Conservation (phyloP, 345 rosid genomes). For the Eucalyptus curtisii region DNA sequence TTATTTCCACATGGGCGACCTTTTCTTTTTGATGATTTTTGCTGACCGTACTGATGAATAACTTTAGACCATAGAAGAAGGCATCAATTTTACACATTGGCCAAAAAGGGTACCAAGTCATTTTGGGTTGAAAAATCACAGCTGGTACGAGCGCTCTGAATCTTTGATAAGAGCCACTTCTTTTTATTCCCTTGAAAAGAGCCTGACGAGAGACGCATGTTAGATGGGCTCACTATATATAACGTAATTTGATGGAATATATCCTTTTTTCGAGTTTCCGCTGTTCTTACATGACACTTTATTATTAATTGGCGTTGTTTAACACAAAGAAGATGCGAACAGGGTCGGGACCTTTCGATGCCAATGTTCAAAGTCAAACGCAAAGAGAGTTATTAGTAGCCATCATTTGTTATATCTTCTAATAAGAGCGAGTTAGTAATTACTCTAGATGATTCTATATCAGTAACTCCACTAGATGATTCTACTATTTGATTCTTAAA, state of each 20-base stretch:
- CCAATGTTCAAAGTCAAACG: background rate
- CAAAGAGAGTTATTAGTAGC: background rate
- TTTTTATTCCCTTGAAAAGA: background rate
- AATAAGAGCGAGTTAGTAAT: background rate
- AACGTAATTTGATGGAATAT: background rate
- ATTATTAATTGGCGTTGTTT: background rate
- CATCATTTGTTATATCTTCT: background rate
- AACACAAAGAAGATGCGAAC: background rate
- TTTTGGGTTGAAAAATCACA: background rate
- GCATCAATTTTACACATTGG: background rate
- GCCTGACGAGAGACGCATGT: background rate
- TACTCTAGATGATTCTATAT: background rate
- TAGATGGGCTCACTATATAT: background rate
- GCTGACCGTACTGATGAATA: background rate
- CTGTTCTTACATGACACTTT: background rate
- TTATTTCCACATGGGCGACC: background rate
- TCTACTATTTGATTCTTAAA: background rate
- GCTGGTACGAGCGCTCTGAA: background rate
- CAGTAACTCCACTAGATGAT: background rate
- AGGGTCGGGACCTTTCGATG: background rate
- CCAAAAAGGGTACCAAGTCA: background rate
- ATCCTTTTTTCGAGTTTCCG: background rate
- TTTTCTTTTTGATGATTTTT: background rate
- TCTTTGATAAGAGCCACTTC: conserved; percentile 6
- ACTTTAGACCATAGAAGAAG: background rate